These are phyloP conservation scores for Pistacia atlantica DNA, from an alignment of 345 rosid genomes.

Conservation along the genomic window DNA sequence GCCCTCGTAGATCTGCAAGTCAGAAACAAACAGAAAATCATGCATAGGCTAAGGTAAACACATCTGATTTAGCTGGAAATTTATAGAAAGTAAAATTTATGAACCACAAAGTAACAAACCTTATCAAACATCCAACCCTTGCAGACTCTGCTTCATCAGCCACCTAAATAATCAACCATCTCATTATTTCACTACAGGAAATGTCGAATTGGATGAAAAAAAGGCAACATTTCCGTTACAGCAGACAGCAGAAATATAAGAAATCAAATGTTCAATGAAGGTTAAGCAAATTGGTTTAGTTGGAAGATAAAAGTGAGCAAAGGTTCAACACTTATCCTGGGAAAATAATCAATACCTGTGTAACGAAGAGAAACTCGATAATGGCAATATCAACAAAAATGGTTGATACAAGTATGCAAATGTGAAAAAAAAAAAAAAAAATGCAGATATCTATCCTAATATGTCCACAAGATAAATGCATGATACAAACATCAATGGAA, in stretches of 20 bases:
- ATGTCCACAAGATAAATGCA: background rate
- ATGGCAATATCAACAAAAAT: background rate
- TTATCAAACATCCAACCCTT: constrained; percentile 35
- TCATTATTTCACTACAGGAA: background rate
- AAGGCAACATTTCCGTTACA: background rate
- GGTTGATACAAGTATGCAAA: background rate
- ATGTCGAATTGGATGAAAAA: background rate
- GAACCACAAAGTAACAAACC: constrained; percentile 23
- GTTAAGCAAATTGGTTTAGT: background rate
- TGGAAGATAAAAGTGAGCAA: background rate
- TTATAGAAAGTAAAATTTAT: background rate
- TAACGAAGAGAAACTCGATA: background rate
- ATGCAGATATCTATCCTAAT: background rate
- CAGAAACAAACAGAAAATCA: background rate
- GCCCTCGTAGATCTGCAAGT: constrained; percentile 21
- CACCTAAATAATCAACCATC: constrained; percentile 30
- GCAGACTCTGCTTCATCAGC: constrained; percentile 51
- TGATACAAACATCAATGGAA: background rate
- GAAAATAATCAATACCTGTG: background rate
- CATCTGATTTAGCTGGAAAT: background rate
- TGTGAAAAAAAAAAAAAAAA: too few relatives aligned
- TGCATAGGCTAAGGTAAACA: background rate
- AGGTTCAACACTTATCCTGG: background rate
- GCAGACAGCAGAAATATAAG: background rate
- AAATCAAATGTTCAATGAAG: too few relatives aligned